Percentiles rank a stretch among this genome's conserved stretches.
phyloP scores from a whole-genome alignment of 1,284 basidiomycete genomes.

The Schizophyllum amplum region DNA sequence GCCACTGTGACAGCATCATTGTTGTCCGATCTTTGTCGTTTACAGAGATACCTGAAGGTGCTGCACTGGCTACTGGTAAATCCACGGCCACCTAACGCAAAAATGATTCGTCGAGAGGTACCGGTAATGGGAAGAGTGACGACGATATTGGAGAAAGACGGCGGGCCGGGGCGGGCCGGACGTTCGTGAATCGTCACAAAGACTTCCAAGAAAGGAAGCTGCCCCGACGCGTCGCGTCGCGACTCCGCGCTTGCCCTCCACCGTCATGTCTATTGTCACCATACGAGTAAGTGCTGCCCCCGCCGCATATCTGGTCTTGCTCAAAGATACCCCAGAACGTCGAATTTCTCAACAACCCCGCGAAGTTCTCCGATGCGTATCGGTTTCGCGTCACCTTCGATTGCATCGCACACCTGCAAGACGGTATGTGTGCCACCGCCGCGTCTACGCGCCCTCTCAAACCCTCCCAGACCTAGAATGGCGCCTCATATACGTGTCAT shows the following conservation, averaged over 20 bases:
- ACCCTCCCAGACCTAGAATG: constrained; percentile 83
- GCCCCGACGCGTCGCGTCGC: not conserved
- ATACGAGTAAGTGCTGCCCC: constrained; percentile 40
- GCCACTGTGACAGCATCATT: too few species aligned
- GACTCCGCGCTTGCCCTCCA: constrained; percentile 6
- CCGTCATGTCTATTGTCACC: constrained; percentile 58
- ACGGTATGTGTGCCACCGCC: constrained; percentile 48
- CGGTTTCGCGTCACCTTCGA: constrained; percentile 96
- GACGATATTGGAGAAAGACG: too few species aligned
- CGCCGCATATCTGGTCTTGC: not conserved
- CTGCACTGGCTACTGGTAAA: too few species aligned
- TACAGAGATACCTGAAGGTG: too few species aligned
- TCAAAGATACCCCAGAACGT: constrained; percentile 44
- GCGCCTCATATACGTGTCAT: constrained; percentile 96
- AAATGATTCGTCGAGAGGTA: too few species aligned
- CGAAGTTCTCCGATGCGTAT: constrained; percentile 86
- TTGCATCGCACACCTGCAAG: constrained; percentile 87
- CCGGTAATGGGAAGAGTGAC: too few species aligned
- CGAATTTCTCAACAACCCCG: constrained; percentile 90
- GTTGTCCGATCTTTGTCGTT: too few species aligned
- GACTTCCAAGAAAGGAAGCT: too few species aligned
- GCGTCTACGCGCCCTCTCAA: not conserved
- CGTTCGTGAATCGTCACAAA: too few species aligned
- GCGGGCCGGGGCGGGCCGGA: too few species aligned
- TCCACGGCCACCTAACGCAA: too few species aligned